Percentiles rank a stretch among this genome's conserved stretches.
Evolutionary conservation across 1,284 basidiomycete genomes (phyloP).

Genomic region (Xerocomus amazonicus): DNA sequence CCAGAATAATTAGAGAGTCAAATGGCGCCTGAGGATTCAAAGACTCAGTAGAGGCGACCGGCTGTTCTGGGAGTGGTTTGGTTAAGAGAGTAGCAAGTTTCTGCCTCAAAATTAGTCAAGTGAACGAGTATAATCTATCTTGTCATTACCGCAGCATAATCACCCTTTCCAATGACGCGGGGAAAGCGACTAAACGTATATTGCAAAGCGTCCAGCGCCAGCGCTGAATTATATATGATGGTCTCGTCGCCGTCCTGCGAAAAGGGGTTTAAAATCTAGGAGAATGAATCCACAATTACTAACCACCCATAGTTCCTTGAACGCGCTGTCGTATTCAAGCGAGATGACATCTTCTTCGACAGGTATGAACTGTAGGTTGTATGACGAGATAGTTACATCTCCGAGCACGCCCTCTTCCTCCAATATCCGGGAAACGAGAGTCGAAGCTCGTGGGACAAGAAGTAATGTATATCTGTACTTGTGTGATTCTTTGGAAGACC

Average conservation of each 20-base stretch:
- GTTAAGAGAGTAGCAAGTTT: constrained; percentile 73
- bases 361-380: constrained; percentile 91
- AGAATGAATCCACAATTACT: constrained; percentile 27
- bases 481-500: constrained; percentile 60
- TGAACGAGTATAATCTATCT: constrained; percentile 3
- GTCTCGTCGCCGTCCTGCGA: constrained; percentile 91
- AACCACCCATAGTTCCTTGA: constrained; percentile 85
- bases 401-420: constrained; percentile 93
- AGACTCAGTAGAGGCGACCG: constrained; percentile 25
- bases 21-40: constrained; percentile 55
- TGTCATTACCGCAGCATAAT: constrained; percentile 77
- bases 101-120: constrained; percentile 39
- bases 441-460: constrained; percentile 85
- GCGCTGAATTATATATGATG: constrained; percentile 82
- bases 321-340: constrained; percentile 79
- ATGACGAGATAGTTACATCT: constrained; percentile 81
- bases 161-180: constrained; percentile 90
- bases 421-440: constrained; percentile 77
- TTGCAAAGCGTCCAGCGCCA: constrained; percentile 85
- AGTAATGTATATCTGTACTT: constrained; percentile 87
- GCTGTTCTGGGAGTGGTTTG: constrained; percentile 49
- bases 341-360: constrained; percentile 89
- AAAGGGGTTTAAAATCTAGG: neutral
- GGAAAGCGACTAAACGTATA: constrained; percentile 89
- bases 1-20: constrained; percentile 87